These are phyloP conservation scores for Lenwebbia sp. DNA, from an alignment of 345 rosid genomes.

Conservation along the genomic window DNA sequence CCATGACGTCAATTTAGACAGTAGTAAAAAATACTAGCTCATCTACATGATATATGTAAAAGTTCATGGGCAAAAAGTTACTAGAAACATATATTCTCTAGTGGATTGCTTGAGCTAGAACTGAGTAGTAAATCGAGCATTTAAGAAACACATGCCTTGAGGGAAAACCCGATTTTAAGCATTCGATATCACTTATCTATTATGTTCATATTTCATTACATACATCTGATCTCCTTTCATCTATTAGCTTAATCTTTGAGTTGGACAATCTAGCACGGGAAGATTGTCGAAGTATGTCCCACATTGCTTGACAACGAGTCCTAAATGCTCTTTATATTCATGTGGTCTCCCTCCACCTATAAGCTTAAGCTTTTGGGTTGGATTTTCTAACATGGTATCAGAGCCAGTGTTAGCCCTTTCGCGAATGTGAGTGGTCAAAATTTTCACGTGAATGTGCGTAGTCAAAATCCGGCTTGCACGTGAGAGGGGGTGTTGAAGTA, in stretches of 20 bases:
- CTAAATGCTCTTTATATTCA: too few relatives aligned
- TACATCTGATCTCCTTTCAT: not conserved
- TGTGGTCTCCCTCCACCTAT: too few relatives aligned
- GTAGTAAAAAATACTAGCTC: rapidly evolving
- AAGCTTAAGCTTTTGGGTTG: too few relatives aligned
- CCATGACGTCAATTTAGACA: not conserved
- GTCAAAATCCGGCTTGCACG: too few relatives aligned
- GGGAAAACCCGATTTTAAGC: rapidly evolving
- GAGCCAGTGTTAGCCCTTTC: too few relatives aligned
- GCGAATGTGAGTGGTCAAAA: too few relatives aligned
- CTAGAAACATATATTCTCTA: not conserved
- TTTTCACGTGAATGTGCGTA: too few relatives aligned
- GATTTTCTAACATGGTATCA: too few relatives aligned
- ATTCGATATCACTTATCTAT: not conserved
- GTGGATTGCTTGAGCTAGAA: not conserved
- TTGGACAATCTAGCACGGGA: not conserved
- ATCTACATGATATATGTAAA: not conserved
- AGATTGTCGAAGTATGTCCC: not conserved
- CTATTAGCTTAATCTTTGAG: not conserved
- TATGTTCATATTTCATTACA: not conserved
- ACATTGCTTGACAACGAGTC: too few relatives aligned
- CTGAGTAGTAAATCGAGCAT: not conserved
- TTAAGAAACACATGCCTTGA: not conserved
- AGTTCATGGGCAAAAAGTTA: not conserved
- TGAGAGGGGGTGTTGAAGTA: too few relatives aligned